Base-by-base conservation (phyloP, 768 basidiomycete genomes). In the Russula ochroleuca region DNA sequence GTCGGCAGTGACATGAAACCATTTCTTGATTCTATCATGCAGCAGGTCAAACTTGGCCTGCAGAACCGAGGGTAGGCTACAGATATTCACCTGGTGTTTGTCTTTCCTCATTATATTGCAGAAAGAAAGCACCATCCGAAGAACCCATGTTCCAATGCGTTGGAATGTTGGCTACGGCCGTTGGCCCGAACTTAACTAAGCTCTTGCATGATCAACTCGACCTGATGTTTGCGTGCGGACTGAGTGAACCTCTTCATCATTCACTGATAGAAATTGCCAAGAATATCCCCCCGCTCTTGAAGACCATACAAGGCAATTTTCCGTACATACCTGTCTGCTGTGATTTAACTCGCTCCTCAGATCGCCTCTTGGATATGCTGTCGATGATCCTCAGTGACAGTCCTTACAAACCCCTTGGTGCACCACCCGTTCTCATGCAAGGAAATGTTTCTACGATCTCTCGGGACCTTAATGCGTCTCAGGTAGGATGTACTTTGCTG, bases 141-240 rank as follows among this genome's bases (percentile, higher is more conserved):
- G 94, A 94, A 67, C 90, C 95, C 0, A 94, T 98, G 63, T 98
- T 99, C 72, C 92, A 98, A 79, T 98, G 97, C 75, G 84, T 99
- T 63, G 93, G 93, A 41, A 96, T 98, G 94, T 79, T 99, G 48
- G 93, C 95, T 1, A 84, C 86, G 1, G 92, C 97, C 10, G 94
- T 99, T 37, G 97, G 97, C 0, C 94, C 94, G 3, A 96, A 94
- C 73, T 78, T 99, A 52, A 98, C 97, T 0, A 94, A 96, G 72
- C 81, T 96, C 51, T 80, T 99, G 62, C 97, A 98, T 74, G 97
- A 98, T 71, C 90, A 98, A 68, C 83, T 99, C 37, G 95, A 98
- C 73, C 78, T 97, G 47, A 98, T 99, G 91, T 90, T 98, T 71
- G 89, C 87, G 0, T 96, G 90, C 71, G 96, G 94, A 3, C 75